Evolutionary conservation across 768 basidiomycete species (phyloP), one percentile per base, ranked within the genome.

Genomic region (Leccinum imitatum): DNA sequence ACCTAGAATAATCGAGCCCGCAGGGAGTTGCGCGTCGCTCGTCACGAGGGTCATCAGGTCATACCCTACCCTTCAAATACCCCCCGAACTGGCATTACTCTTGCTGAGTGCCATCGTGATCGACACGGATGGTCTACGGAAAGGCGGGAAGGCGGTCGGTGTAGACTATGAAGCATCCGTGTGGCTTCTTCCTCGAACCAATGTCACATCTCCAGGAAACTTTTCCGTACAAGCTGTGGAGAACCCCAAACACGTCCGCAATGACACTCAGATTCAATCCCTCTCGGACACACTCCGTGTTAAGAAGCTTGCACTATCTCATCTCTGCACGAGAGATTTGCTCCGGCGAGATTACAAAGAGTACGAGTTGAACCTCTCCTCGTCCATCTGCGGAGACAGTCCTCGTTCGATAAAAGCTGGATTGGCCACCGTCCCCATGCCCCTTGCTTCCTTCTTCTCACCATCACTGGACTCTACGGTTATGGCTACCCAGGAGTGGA

Each of bases 271-370:
- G 4, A 75, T 91, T 52, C 78, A 78, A 62, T 75, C 76, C 0
- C 79, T 93, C 14, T 77, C 37, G 70, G 73, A 3, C 79, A 93
- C 23, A 59, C 76, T 53, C 65, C 67, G 3, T 27, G 50, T 60
- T 2, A 84, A 84, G 75, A 99, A 98, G 71, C 65, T 67, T 4
- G 83, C 87, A 59, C 77, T 98, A 9, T 82, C 84, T 2, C 81
- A 85, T 62, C 79, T 98, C 17, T 77, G 76, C 8, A 84, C 85
- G 0, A 80, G 83, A 58, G 94, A 98, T 68, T 83, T 98, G 19
- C 81, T 99, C 5, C 81, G 93, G 13, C 79, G 97, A n/a, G 97
- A 99, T 75, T 99, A 95, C 80, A 98, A 99, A 72, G 87, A 96
- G 64, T 96, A 94, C 68, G 70, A 73, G 1, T 73, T 84, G 59